Base-by-base conservation (phyloP, 345 rosid species). In the Lagerstroemia speciosa region DNA sequence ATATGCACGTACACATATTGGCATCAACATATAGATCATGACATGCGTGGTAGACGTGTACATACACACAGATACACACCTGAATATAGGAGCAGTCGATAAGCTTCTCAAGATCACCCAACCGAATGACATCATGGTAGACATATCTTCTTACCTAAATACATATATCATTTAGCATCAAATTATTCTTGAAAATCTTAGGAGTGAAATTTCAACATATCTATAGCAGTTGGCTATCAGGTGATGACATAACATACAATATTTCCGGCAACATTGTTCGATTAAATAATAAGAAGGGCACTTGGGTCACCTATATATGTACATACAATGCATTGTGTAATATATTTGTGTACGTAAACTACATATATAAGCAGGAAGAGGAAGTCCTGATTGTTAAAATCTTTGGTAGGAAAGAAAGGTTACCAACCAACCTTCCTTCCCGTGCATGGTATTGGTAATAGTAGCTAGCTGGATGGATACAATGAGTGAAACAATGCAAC, bases 21-120 rank as follows among this genome's bases (percentile, higher is more conserved):
- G 8, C 7, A 1, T 43, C 20, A 11, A 41, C 14, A 41, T 41
- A 43, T 43, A 43, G 3, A 43, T 38, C 1, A n/a, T n/a, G 46
- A 41, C 14, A 14, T 41, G 46, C n/a, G n/a, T n/a, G n/a, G 0
- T 8, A 5, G 46, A 41, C 46, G 46, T 41, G 41, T 14, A 48
- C 24, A 2, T 48, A 22, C 20, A 5, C 15, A 45, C 29, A 53
- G n/a, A n/a, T 24, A 9, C 29, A n/a, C 7, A n/a, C 60, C 29
- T 48, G 55, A 19, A 48, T 48, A 67, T 81, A 87, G 67, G 95
- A 85, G 75, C 98, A 90, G 71, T 90, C 96, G 50, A 92, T 88
- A 61, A 92, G 91, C 87, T 90, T 92, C 71, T 90, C 96, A 27
- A 92, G 96, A 83, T 92, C 98, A 52, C 84, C 89, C 71, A 92